These are phyloP conservation scores for Monosporascus sp. DNA, from an alignment of 2,329 filamentous ascomycete species.

Conservation along the genomic window DNA sequence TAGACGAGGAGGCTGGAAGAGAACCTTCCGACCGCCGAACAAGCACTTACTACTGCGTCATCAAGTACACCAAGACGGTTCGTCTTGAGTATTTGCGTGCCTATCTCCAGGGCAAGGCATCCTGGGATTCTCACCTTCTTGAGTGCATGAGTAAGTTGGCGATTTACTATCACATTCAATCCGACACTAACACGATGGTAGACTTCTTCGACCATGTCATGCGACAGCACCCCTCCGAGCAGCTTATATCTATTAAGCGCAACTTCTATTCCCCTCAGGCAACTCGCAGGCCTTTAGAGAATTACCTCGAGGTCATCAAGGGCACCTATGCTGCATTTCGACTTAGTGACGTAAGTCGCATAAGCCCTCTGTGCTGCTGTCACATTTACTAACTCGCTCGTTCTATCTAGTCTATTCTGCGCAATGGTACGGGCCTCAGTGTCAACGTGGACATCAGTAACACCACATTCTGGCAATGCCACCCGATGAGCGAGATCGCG, in stretches of 20 bases:
- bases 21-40: constrained; percentile 29
- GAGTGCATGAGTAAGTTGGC: constrained; percentile 64
- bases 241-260: constrained; percentile 68
- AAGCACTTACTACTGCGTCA: constrained; percentile 49
- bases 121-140: constrained; percentile 62
- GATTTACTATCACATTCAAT: background rate
- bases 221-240: constrained; percentile 67
- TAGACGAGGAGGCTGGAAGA: constrained; percentile 45
- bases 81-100: constrained; percentile 59
- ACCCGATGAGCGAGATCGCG: constrained; percentile 32
- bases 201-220: constrained; percentile 86
- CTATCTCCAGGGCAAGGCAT: constrained; percentile 57
- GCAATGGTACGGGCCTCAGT: constrained; percentile 56
- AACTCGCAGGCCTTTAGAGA: constrained; percentile 49
- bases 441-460: constrained; percentile 92
- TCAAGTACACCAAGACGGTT: constrained; percentile 62
- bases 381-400: constrained; percentile 1
- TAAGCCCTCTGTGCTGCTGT: constrained; percentile 3
- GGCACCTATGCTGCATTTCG: constrained; percentile 85
- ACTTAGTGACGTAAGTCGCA: constrained; percentile 52
- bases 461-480: constrained; percentile 71
- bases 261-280: constrained; percentile 66
- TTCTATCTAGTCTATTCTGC: constrained; percentile 28
- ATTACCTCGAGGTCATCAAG: constrained; percentile 72
- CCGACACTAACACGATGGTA: constrained; percentile 18